Base-by-base conservation (phyloP, 2,329 filamentous ascomycete genomes). In the Colletotrichum gigasporum region DNA sequence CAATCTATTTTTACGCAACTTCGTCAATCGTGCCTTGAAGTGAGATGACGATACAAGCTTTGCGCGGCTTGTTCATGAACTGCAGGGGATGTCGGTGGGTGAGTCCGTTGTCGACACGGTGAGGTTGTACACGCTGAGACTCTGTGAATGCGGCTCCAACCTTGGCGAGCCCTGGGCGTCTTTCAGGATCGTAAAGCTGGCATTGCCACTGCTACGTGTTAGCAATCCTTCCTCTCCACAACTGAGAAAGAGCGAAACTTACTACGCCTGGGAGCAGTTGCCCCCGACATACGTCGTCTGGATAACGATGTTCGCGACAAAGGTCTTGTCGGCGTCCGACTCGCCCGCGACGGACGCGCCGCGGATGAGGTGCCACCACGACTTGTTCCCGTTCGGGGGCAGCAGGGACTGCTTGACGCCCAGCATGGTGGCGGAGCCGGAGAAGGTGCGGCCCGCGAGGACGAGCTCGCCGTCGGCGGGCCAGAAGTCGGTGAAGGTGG, bases 351-450 rank as follows among this genome's bases (percentile, higher is more conserved):
- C 56, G 7, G 55, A 20, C 5, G 56, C 61, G n/a, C 34, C 41
- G n/a, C 61, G 56, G 56, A 64, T 44, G n/a, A 64, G 34, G 16
- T 64, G 41, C 56, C 56, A 61, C 61, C 56, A 54, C 22, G 42
- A 30, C 48, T 50, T 64, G 9, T 64, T 11, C 2, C 56, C 56
- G 8, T 2, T 22, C 9, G 26, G 56, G 41, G 61, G 61, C 8
- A 64, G 56, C 16, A 64, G 48, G 16, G 32, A 35, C 34, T 64
- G 56, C 32, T 64, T 64, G 3, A 64, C 50, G 14, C 34, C 56
- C 30, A 64, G 42, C 20, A 64, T 55, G 12, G 48, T 28, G 5
- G 20, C 28, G 16, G 26, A 18, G 9, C 61, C 61, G 26, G 41
- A 3, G 4, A 64, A 61, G 10, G 34, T 12, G 39, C 28, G 16